Conservation (phyloP, 345 rosid species). For the Pistacia integerrima region DNA sequence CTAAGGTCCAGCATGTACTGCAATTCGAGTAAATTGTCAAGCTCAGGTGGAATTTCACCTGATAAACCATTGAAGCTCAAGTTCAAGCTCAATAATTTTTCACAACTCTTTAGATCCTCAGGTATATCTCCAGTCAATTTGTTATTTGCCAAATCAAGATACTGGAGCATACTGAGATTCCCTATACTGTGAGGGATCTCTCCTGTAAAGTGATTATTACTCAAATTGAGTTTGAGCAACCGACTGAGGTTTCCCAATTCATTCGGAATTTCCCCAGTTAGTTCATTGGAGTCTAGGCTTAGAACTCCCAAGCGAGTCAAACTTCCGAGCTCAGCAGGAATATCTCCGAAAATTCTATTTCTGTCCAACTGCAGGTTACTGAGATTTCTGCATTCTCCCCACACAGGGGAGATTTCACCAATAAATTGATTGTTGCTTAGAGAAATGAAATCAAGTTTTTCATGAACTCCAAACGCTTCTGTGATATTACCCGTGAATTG, state of each 20-base stretch:
- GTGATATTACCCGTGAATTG: conserved; percentile 34
- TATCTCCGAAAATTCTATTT: conserved; percentile 54
- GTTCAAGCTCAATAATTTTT: conserved; percentile 43
- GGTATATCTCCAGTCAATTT: conserved; percentile 26
- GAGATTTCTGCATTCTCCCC: conserved; percentile 68
- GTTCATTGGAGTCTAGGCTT: conserved; percentile 45
- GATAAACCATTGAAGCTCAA: conserved; percentile 60
- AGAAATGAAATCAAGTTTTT: conserved; percentile 35
- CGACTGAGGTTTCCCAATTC: conserved; percentile 47
- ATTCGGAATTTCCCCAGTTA: conserved; percentile 50
- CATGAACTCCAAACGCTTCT: conserved; percentile 53
- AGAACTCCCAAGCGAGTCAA: conserved; percentile 39
- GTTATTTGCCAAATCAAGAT: too few species aligned
- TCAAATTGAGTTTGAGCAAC: conserved; percentile 47
- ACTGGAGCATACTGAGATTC: too few species aligned
- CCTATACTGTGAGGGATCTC: too few species aligned
- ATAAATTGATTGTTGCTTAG: conserved; percentile 50
- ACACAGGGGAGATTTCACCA: conserved; percentile 52
- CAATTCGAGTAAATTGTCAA: conserved; percentile 42
- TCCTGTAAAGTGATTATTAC: conserved; percentile 52
- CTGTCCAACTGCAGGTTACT: conserved; percentile 50
- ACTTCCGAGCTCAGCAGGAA: conserved; percentile 58
- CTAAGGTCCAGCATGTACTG: conserved; percentile 59
- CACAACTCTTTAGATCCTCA: conserved; percentile 36
- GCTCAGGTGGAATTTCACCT: conserved; percentile 48